Conservation (phyloP, 257 asterid species). For the Forsythia viridissima region DNA sequence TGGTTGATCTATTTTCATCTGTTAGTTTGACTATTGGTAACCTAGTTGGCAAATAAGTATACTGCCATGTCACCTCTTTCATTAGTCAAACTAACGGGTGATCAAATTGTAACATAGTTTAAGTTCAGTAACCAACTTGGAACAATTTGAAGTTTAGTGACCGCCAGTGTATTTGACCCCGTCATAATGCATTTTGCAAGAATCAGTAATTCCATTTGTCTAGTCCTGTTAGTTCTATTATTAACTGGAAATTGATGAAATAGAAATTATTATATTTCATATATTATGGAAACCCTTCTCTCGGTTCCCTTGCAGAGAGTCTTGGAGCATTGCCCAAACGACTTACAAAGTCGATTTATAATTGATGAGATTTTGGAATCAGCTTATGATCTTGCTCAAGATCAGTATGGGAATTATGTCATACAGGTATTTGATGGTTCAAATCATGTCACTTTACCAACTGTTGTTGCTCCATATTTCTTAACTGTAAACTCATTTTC, state of each 20-base stretch:
- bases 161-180: neutral
- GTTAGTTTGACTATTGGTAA: neutral
- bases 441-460: neutral
- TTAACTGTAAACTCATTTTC: neutral
- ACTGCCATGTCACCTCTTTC: neutral
- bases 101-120: neutral
- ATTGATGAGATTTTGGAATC: constrained; percentile 87
- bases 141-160: neutral
- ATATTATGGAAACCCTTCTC: neutral
- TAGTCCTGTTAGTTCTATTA: neutral
- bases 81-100: neutral
- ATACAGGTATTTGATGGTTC: constrained; percentile 57
- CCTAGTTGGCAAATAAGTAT: neutral
- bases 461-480: neutral
- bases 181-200: neutral
- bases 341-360: constrained; percentile 57
- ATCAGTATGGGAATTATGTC: constrained; percentile 89
- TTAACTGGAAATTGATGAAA: constrained; percentile 1
- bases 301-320: constrained; percentile 63
- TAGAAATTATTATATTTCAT: neutral
- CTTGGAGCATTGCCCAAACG: constrained; percentile 79
- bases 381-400: constrained; percentile 75
- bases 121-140: neutral
- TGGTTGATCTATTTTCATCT: neutral
- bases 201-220: neutral